Conservation (phyloP, 2,329 filamentous ascomycete species). For the Penicillium brevicompactum region DNA sequence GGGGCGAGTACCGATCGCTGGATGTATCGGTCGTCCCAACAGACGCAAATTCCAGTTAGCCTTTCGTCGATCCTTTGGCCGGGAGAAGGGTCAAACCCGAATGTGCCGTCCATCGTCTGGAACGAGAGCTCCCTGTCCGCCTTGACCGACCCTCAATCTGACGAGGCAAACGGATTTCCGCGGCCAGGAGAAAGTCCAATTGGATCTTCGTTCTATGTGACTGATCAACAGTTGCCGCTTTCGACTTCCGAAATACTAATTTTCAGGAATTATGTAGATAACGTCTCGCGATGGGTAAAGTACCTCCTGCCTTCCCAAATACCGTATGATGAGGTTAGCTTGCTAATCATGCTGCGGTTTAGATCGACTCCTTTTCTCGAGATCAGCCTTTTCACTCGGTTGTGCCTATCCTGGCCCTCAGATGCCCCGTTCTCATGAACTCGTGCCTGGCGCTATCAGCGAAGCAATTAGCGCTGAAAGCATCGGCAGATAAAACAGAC, state of each 20-base stretch:
- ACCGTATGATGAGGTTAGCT: no score
- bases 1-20: no score
- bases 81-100: no score
- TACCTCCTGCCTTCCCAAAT: no score
- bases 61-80: no score
- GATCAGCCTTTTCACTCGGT: neutral
- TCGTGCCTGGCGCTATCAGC: neutral
- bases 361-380: neutral
- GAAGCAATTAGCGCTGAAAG: neutral
- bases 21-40: no score
- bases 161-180: neutral
- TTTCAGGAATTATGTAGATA: neutral
- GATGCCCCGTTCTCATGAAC: neutral
- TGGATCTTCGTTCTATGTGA: no score
- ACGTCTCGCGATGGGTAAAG: neutral
- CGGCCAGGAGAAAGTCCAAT: no score
- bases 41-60: no score
- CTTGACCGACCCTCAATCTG: no score
- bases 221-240: neutral
- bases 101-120: no score
- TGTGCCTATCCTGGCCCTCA: neutral
- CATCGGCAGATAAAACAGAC: neutral
- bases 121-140: no score
- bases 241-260: neutral
- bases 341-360: neutral